phyloP scores from a whole-genome alignment of 257 asterid genomes.

The Solanum chmielewskii region DNA sequence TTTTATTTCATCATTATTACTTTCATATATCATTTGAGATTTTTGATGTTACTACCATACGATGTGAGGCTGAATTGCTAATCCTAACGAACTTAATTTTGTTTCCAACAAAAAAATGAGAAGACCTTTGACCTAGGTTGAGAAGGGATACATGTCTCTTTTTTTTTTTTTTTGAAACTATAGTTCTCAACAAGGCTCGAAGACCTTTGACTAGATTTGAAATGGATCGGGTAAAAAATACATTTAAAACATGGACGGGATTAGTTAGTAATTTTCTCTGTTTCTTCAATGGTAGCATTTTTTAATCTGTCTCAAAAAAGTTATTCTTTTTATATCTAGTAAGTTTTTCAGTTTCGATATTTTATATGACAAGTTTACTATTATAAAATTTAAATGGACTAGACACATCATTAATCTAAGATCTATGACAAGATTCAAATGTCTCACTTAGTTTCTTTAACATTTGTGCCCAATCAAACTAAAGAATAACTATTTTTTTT shows the following conservation, averaged over 20 bases:
- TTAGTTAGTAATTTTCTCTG: not conserved
- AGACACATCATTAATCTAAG: too few species aligned
- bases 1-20: not conserved
- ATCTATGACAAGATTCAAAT: too few species aligned
- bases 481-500: too few species aligned
- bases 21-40: not conserved
- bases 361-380: not conserved
- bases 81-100: not conserved
- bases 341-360: too few species aligned
- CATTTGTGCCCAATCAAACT: too few species aligned
- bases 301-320: too few species aligned
- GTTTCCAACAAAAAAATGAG: fast-evolving
- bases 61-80: not conserved
- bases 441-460: too few species aligned
- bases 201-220: not conserved
- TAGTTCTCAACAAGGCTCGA: not conserved
- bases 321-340: fast-evolving
- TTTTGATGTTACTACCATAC: too few species aligned
- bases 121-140: not conserved
- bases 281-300: too few species aligned
- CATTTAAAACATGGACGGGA: not conserved
- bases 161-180: fast-evolving
- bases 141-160: not conserved
- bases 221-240: too few species aligned
- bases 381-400: too few species aligned